These are phyloP conservation scores for Corrigiola litoralis DNA, from an alignment of 179 eudicot genomes.

Conservation along the genomic window DNA sequence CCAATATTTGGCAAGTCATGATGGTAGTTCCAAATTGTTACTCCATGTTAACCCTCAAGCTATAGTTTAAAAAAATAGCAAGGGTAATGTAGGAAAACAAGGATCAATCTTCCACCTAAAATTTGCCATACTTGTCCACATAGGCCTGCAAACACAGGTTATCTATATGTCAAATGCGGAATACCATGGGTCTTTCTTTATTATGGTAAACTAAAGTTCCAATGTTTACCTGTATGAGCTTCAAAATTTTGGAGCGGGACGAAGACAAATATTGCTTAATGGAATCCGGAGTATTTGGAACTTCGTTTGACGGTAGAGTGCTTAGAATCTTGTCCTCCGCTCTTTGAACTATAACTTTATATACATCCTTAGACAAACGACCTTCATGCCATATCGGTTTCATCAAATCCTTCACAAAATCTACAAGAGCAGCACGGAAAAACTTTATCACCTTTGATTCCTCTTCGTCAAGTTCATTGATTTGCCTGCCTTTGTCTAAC, in stretches of 20 bases:
- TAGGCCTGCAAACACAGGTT: conserved; percentile 66
- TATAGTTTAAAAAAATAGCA: conserved; percentile 4
- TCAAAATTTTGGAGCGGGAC: conserved; percentile 58
- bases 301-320: conserved; percentile 55
- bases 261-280: conserved; percentile 58
- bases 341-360: conserved; percentile 74
- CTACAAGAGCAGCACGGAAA: conserved; percentile 80
- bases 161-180: conserved; percentile 22
- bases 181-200: neutral
- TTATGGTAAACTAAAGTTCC: neutral
- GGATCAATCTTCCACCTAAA: conserved; percentile 32
- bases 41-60: conserved; percentile 2
- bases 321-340: conserved; percentile 78
- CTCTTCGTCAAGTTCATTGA: conserved; percentile 36
- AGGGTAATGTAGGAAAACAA: conserved; percentile 13
- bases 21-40: conserved; percentile 9
- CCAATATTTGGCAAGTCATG: conserved; percentile 4
- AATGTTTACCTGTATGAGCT: conserved; percentile 84
- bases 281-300: conserved; percentile 59
- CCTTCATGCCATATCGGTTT: conserved; percentile 88
- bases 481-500: conserved; percentile 35
- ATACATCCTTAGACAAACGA: conserved; percentile 73
- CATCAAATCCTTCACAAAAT: conserved; percentile 70
- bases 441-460: conserved; percentile 56
- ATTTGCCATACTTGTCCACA: conserved; percentile 65